Conservation (phyloP, 2,329 filamentous ascomycete genomes). For the Macrophomina phaseolina region DNA sequence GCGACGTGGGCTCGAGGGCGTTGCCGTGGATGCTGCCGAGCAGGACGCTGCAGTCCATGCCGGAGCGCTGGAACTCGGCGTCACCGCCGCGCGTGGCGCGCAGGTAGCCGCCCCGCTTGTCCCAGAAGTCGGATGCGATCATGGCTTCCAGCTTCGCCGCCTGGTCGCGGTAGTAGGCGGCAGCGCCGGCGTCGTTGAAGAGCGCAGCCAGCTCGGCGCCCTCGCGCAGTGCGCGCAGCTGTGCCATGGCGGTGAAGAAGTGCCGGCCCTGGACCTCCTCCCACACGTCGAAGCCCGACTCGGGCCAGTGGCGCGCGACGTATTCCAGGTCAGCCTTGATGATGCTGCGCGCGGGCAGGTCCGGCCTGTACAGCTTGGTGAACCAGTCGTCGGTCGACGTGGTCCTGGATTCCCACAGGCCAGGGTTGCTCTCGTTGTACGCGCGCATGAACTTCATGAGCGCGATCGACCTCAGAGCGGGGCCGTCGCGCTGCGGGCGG, state of each 20-base stretch:
- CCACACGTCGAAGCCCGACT: slow-evolving; percentile 52
- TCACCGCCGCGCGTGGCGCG: slow-evolving; percentile 43
- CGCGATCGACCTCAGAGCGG: slow-evolving; percentile 50
- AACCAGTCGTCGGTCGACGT: slow-evolving; percentile 57
- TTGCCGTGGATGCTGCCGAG: slow-evolving; percentile 49
- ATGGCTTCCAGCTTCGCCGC: slow-evolving; percentile 39
- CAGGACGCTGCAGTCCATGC: slow-evolving; percentile 47
- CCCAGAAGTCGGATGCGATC: slow-evolving; percentile 46
- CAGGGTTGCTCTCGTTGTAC: slow-evolving; percentile 48
- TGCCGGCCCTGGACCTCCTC: slow-evolving; percentile 52
- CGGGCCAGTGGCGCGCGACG: slow-evolving; percentile 49
- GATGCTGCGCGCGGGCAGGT: slow-evolving; percentile 44
- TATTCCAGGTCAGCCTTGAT: slow-evolving; percentile 55
- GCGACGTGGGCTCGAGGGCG: slow-evolving; percentile 47
- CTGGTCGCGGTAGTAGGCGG: slow-evolving; percentile 46
- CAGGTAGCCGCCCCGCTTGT: slow-evolving; percentile 43
- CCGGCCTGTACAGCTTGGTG: slow-evolving; percentile 44
- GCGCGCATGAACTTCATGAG: slow-evolving; percentile 49
- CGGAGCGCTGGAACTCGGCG: slow-evolving; percentile 47
- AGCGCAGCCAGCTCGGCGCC: slow-evolving; percentile 41
- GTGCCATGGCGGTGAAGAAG: slow-evolving; percentile 49
- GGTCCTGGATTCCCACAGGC: slow-evolving; percentile 61
- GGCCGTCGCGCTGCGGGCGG: slow-evolving; percentile 52
- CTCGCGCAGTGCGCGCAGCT: slow-evolving; percentile 43
- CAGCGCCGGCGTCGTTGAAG: slow-evolving; percentile 46